These are phyloP conservation scores for Aspergillus asperescens DNA, from an alignment of 495 filamentous ascomycete species.

Conservation along the genomic window DNA sequence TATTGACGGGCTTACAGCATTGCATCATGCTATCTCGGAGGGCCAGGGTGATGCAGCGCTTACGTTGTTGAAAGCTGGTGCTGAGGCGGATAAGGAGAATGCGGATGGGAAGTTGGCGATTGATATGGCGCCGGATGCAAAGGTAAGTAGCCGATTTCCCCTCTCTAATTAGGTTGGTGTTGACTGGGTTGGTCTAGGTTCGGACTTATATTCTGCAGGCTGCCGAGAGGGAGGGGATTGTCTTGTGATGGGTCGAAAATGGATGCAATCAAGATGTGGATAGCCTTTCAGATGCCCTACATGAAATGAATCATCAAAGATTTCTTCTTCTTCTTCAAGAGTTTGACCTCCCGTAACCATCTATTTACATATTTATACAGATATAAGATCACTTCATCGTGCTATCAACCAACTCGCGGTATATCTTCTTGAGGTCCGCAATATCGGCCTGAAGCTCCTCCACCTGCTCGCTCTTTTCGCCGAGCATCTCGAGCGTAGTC, in stretches of 20 bases:
- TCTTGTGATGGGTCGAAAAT: conserved; percentile 32
- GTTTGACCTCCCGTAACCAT: background rate
- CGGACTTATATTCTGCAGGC: conserved; percentile 71
- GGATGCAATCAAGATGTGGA: background rate
- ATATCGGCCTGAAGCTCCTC: conserved; percentile 88
- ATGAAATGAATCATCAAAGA: background rate
- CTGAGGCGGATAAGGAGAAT: conserved; percentile 76
- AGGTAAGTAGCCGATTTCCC: conserved; percentile 43
- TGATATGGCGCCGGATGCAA: conserved; percentile 77
- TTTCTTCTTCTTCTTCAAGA: background rate
- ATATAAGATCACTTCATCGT: conserved; percentile 55
- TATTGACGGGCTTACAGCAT: conserved; percentile 70
- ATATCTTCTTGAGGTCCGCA: conserved; percentile 88
- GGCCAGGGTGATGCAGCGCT: conserved; percentile 89
- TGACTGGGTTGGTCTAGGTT: conserved; percentile 41
- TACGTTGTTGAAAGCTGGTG: conserved; percentile 74
- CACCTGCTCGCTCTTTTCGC: conserved; percentile 92
- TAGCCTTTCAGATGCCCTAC: background rate
- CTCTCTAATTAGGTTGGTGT: conserved; percentile 1
- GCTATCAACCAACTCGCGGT: conserved; percentile 82
- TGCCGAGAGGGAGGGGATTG: conserved; percentile 83
- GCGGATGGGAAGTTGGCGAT: conserved; percentile 66
- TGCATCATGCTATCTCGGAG: conserved; percentile 93
- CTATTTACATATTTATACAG: conserved; percentile 13
- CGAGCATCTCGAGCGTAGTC: conserved; percentile 88